Conservation (phyloP, 2,329 filamentous ascomycete genomes). For the Thermochaetoides dissita region DNA sequence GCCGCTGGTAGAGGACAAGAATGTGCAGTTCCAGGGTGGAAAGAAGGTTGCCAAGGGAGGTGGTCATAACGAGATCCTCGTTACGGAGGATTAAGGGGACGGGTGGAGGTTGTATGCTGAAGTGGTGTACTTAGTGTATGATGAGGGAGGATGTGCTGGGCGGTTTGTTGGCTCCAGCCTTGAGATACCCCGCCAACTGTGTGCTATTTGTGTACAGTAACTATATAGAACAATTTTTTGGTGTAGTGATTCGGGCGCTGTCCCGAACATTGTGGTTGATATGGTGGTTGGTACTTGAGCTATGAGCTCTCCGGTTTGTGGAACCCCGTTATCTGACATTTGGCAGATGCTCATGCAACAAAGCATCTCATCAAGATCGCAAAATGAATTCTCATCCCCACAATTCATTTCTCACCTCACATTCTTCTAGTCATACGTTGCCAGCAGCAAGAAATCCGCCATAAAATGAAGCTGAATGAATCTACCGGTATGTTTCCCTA, state of each 20-base stretch:
- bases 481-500: conserved; percentile 6
- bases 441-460: neutral
- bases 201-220: neutral
- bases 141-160: neutral
- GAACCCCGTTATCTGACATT: no score
- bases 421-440: no score
- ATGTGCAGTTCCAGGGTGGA: conserved; percentile 1
- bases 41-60: conserved; percentile 9
- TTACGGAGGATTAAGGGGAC: conserved; percentile 13
- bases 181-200: conserved; percentile 3
- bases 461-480: conserved; percentile 14
- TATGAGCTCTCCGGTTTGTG: no score
- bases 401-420: neutral
- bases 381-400: no score
- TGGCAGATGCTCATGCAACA: no score
- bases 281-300: no score
- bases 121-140: conserved; percentile 4
- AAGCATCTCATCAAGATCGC: no score
- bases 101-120: neutral
- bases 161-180: neutral
- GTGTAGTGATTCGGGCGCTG: no score
- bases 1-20: conserved; percentile 27
- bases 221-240: neutral
- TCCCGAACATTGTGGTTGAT: no score
- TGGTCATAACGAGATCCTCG: conserved; percentile 13